These are phyloP conservation scores for Boletus bicolor DNA, from an alignment of 768 basidiomycete species.

Conservation along the genomic window DNA sequence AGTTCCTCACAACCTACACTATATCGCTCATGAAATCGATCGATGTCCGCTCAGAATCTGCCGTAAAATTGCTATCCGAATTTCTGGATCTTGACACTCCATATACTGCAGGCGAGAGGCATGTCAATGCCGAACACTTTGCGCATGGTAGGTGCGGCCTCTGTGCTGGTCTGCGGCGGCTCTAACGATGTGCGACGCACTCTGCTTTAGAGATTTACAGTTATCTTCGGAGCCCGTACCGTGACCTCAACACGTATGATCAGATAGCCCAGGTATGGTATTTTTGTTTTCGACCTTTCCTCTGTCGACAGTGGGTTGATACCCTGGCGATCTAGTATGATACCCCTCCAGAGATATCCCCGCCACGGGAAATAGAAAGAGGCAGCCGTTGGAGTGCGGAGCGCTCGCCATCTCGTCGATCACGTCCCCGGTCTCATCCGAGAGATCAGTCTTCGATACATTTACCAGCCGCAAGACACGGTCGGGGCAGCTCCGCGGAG, in stretches of 20 bases:
- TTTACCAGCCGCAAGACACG: neutral
- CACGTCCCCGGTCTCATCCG: slow-evolving; percentile 29
- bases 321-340: slow-evolving; percentile 52
- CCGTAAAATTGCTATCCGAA: slow-evolving; percentile 79
- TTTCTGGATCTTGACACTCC: slow-evolving; percentile 79
- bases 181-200: neutral
- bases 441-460: slow-evolving; percentile 12
- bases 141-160: slow-evolving; percentile 68
- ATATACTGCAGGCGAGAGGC: slow-evolving; percentile 53
- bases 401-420: slow-evolving; percentile 21
- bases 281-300: neutral
- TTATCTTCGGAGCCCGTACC: slow-evolving; percentile 85
- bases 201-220: slow-evolving; percentile 70
- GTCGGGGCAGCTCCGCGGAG: slow-evolving; percentile 8
- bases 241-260: slow-evolving; percentile 82
- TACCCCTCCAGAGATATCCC: slow-evolving; percentile 40
- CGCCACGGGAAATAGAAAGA: slow-evolving; percentile 29
- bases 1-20: slow-evolving; percentile 89
- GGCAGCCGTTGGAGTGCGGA: slow-evolving; percentile 28
- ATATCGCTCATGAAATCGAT: slow-evolving; percentile 89
- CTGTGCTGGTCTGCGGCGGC: neutral
- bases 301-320: slow-evolving; percentile 7
- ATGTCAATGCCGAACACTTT: slow-evolving; percentile 85
- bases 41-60: slow-evolving; percentile 87
- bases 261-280: slow-evolving; percentile 68